Evolutionary conservation across 345 rosid species (phyloP), one percentile per base, ranked within the genome.

Genomic region (Melastoma malabathricum): DNA sequence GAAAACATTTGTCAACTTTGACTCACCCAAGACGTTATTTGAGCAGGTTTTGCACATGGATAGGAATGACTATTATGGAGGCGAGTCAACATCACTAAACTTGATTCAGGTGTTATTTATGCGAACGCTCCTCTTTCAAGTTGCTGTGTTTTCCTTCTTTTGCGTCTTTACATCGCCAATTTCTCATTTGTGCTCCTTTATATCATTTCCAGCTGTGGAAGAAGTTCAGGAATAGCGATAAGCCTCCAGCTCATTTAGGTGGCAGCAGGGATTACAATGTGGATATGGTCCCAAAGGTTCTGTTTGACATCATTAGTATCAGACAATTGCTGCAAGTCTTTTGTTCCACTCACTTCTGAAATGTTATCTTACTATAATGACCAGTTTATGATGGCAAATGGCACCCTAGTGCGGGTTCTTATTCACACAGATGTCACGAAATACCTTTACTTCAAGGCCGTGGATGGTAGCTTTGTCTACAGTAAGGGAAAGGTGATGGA

Each of bases 371-470:
- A 46, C 44, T 47, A 31, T 67, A 54, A 20, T 46, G 47, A 46
- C 54, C 60, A 92, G 97, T 93, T 93, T 58, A 93, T 93, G 83
- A 93, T 88, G 97, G 97, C 94, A 47, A 93, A 93, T 63, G 99
- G 97, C 13, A 68, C 80, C 74, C 99, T 93, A 68, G 99, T 88
- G 18, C 97, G 97, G 6, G 97, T 93, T 48, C 99, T 93, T 60
- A 93, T 93, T 58, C 99, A 81, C 58, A 85, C 99, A 0, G 83
- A 85, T 71, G 95, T 93, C 50, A 84, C 97, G 9, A 92, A 87
- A 75, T 92, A 92, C 69, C 64, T 92, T 46, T 82, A 62, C 70
- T 93, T 93, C 62, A 93, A 93, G 69, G 92, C 99, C 25, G 99
- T 85, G 39, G 99, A 93, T 80, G 99, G 99, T 5, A 79, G 99